These are phyloP conservation scores for Botrytis tulipae DNA, from an alignment of 2,329 filamentous ascomycete genomes.

Conservation along the genomic window DNA sequence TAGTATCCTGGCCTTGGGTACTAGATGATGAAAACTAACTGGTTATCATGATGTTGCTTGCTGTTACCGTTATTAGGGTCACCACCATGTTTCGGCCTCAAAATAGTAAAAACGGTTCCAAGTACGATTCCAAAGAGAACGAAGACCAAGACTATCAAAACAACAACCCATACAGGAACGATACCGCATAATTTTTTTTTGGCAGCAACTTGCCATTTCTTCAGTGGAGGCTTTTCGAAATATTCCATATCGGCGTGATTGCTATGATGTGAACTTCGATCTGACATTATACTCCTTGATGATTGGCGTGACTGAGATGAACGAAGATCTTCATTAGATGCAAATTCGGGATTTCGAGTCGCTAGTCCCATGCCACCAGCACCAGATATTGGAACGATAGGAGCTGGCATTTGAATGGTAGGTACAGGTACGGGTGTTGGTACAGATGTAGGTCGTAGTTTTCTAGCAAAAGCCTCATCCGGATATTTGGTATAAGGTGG, in stretches of 20 bases:
- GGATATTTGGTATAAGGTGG: conserved; percentile 91
- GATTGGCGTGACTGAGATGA: conserved; percentile 52
- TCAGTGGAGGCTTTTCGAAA: conserved; percentile 49
- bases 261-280: conserved; percentile 52
- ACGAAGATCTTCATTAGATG: conserved; percentile 54
- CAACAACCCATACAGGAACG: conserved; percentile 61
- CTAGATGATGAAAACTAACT: conserved; percentile 28
- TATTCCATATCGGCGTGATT: conserved; percentile 49
- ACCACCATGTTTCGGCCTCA: conserved; percentile 31
- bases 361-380: conserved; percentile 61
- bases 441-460: conserved; percentile 39
- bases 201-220: conserved; percentile 53
- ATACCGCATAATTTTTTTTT: conserved; percentile 57
- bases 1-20: not conserved
- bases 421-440: conserved; percentile 21
- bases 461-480: conserved; percentile 65
- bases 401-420: conserved; percentile 30
- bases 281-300: conserved; percentile 51
- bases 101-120: conserved; percentile 42
- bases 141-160: conserved; percentile 51
- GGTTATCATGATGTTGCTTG: conserved; percentile 18
- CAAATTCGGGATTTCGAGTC: conserved; percentile 61
- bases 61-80: not conserved
- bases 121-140: conserved; percentile 59
- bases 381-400: conserved; percentile 39